Conservation (phyloP, 2,329 filamentous ascomycete genomes). For the Lasiodiplodia citricola region DNA sequence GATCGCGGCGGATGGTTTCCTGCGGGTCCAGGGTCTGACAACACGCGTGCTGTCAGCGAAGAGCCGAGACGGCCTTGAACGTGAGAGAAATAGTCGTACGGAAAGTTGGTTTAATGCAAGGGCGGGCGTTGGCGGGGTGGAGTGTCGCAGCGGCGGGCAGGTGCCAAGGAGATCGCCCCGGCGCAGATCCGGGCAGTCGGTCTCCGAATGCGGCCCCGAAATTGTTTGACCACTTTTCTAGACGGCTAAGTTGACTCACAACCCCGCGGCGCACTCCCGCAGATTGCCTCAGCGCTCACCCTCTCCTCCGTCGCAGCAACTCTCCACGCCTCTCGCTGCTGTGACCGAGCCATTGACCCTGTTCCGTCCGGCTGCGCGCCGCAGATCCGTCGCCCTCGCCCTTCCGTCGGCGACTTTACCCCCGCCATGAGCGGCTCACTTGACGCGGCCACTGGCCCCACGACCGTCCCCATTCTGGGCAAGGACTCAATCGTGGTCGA, state of each 20-base stretch:
- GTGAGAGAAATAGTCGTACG: too few species aligned
- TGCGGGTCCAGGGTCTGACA: too few species aligned
- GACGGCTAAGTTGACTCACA: constrained; percentile 23
- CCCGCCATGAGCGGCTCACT: constrained; percentile 23
- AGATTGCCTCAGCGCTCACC: background rate
- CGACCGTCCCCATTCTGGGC: constrained; percentile 80
- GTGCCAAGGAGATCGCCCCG: constrained; percentile 7
- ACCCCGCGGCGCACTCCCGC: background rate
- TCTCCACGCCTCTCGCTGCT: background rate
- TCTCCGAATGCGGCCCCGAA: constrained; percentile 22
- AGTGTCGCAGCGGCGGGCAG: background rate
- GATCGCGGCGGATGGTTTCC: too few species aligned
- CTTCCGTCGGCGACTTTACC: background rate
- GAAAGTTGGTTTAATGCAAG: background rate
- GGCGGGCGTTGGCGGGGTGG: background rate
- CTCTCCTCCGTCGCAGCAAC: background rate
- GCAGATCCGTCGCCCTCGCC: background rate
- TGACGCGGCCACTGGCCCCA: constrained; percentile 44
- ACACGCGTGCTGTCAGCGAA: too few species aligned
- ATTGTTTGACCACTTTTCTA: constrained; percentile 20
- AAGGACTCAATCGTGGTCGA: constrained; percentile 91
- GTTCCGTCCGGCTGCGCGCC: constrained; percentile 15
- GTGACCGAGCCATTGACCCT: constrained; percentile 2
- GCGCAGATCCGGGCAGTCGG: constrained; percentile 1
- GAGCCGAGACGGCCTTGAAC: too few species aligned